Percentiles rank a stretch among this genome's conserved stretches.
Evolutionary conservation across 1,284 basidiomycete genomes (phyloP).

Genomic region (Malassezia sp.): DNA sequence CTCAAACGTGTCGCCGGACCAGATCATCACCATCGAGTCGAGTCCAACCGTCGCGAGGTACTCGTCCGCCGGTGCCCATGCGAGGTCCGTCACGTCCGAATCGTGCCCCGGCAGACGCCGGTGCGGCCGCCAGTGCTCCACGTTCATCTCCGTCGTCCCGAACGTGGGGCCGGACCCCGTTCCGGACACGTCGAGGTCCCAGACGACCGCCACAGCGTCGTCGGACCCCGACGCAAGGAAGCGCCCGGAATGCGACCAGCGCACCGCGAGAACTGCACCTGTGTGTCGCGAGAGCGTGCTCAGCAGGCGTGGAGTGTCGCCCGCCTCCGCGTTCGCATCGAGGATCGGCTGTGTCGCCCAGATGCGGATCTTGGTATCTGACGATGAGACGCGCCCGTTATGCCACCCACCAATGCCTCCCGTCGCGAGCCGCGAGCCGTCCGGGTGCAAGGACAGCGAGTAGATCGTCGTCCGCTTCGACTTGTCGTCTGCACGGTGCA

Average conservation of each 20-base stretch:
- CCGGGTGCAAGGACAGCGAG: conserved; percentile 84
- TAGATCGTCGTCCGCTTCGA: conserved; percentile 76
- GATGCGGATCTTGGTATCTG: conserved; percentile 85
- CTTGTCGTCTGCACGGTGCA: conserved; percentile 45
- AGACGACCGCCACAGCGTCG: conserved; percentile 88
- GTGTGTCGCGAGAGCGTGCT: conserved; percentile 88
- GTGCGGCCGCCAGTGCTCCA: conserved; percentile 94
- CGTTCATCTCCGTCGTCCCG: conserved; percentile 44
- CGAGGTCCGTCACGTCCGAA: conserved; percentile 78
- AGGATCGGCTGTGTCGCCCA: conserved; percentile 93
- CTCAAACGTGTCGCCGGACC: conserved; percentile 51
- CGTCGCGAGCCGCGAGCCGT: conserved; percentile 87
- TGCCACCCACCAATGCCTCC: conserved; percentile 60
- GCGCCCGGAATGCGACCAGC: conserved; percentile 87
- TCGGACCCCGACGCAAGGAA: conserved; percentile 95
- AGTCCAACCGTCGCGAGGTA: conserved; percentile 88
- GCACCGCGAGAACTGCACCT: conserved; percentile 81
- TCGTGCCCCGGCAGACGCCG: conserved; percentile 76
- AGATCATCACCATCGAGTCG: conserved; percentile 80
- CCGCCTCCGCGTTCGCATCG: conserved; percentile 58
- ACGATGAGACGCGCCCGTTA: background rate
- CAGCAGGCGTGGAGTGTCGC: conserved; percentile 69
- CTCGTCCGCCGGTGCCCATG: conserved; percentile 69
- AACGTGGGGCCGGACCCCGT: conserved; percentile 26
- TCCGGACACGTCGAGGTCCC: conserved; percentile 64